Conservation (phyloP, 192 early-diverging fungal genomes). For the Coemansia sp. region DNA sequence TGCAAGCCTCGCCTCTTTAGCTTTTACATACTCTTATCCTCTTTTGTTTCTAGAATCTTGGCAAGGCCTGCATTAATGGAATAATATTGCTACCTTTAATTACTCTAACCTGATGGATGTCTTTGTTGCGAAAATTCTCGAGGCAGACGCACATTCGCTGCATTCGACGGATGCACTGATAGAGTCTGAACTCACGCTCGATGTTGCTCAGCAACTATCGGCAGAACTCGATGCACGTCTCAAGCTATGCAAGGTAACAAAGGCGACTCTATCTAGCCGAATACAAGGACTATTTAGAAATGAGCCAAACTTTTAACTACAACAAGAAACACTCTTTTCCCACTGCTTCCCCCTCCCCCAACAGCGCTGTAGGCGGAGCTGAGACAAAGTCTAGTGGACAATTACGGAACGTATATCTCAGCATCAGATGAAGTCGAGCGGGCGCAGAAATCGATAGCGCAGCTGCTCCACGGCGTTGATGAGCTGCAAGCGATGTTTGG, state of each 20-base stretch:
- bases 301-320: too few relatives aligned
- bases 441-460: constrained; percentile 11
- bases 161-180: constrained; percentile 4
- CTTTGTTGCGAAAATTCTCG: neutral
- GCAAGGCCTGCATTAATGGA: neutral
- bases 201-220: neutral
- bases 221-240: neutral
- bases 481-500: constrained; percentile 31
- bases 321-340: too few relatives aligned
- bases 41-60: neutral
- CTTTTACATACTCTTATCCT: neutral
- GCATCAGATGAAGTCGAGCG: constrained; percentile 6
- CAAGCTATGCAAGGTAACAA: neutral
- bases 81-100: neutral
- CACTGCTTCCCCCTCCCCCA: neutral
- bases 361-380: constrained; percentile 11
- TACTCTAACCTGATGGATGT: neutral
- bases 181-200: constrained; percentile 6
- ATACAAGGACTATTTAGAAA: too few relatives aligned
- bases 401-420: constrained; percentile 5
- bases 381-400: constrained; percentile 1
- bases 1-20: too few relatives aligned
- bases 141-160: neutral
- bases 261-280: too few relatives aligned
- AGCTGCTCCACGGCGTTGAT: constrained; percentile 28